Evolutionary conservation across 1,284 basidiomycete species (phyloP).

Genomic region (Ceraceosorus bombacis): DNA sequence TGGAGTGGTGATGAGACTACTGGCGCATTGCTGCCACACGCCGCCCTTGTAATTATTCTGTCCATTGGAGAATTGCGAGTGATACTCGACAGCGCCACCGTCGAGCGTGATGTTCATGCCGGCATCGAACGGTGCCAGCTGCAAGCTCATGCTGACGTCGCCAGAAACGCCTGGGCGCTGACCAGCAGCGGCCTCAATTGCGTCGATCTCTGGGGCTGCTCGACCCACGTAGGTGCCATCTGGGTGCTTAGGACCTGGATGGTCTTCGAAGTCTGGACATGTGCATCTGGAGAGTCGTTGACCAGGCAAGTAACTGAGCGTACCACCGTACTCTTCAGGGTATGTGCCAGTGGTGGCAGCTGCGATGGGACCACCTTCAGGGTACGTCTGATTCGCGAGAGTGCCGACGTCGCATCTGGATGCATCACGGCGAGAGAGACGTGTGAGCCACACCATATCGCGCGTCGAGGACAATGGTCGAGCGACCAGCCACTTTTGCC

Average conservation of each 20-base stretch:
- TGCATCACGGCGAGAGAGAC: too few species aligned
- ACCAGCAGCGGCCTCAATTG: slow-evolving; percentile 64
- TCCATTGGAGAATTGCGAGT: slow-evolving; percentile 16
- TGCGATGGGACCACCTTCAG: slow-evolving; percentile 31
- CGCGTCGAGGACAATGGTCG: too few species aligned
- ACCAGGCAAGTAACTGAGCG: slow-evolving; percentile 35
- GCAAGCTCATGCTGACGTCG: slow-evolving; percentile 41
- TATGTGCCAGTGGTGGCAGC: slow-evolving; percentile 37
- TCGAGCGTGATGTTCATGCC: slow-evolving; percentile 33
- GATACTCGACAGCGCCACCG: slow-evolving; percentile 47
- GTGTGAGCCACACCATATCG: too few species aligned
- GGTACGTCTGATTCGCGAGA: slow-evolving; percentile 38
- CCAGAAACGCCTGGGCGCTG: slow-evolving; percentile 39
- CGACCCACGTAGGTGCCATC: slow-evolving; percentile 50
- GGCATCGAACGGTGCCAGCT: slow-evolving; percentile 42
- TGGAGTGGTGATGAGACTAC: slow-evolving; percentile 35
- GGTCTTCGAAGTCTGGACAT: slow-evolving; percentile 30
- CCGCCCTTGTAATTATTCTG: slow-evolving; percentile 41
- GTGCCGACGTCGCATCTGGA: slow-evolving; percentile 46
- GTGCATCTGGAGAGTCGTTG: slow-evolving; percentile 43
- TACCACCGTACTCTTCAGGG: slow-evolving; percentile 30
- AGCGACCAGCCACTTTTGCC: too few species aligned
- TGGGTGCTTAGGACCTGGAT: slow-evolving; percentile 36
- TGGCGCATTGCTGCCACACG: slow-evolving; percentile 44
- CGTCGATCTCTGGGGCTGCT: slow-evolving; percentile 76